phyloP scores from a whole-genome alignment of 1,284 basidiomycete genomes.

The Sphaerobolus stellatus region DNA sequence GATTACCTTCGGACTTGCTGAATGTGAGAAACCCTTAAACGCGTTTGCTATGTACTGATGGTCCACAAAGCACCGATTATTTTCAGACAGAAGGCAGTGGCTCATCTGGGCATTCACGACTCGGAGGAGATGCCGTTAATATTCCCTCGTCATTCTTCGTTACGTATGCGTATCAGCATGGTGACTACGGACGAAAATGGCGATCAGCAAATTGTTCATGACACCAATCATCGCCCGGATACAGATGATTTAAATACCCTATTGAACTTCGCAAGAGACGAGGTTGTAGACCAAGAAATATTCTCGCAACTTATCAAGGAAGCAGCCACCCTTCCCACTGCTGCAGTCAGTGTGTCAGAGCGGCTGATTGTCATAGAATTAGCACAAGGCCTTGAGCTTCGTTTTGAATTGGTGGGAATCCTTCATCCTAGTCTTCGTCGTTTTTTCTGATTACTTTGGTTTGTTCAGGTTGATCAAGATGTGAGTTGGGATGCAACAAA shows the following conservation, averaged over 20 bases:
- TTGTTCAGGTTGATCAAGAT: slow-evolving; percentile 33
- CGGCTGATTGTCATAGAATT: slow-evolving; percentile 71
- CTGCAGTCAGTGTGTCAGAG: slow-evolving; percentile 72
- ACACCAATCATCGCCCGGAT: slow-evolving; percentile 33
- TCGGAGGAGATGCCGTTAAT: slow-evolving; percentile 44
- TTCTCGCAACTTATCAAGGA: slow-evolving; percentile 70
- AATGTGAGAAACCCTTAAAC: slow-evolving; percentile 50
- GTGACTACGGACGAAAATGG: slow-evolving; percentile 36
- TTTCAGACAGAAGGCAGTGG: slow-evolving; percentile 65
- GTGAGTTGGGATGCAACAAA: slow-evolving; percentile 18
- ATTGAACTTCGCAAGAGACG: slow-evolving; percentile 60
- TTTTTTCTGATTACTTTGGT: slow-evolving; percentile 16
- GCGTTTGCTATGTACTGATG: slow-evolving; percentile 10
- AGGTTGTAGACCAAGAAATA: slow-evolving; percentile 75
- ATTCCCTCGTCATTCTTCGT: slow-evolving; percentile 61
- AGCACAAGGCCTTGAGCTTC: slow-evolving; percentile 63
- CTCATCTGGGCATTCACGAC: slow-evolving; percentile 56
- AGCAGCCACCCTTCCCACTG: slow-evolving; percentile 67
- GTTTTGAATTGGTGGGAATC: slow-evolving; percentile 61
- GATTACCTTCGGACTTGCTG: slow-evolving; percentile 74
- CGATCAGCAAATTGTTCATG: slow-evolving; percentile 35
- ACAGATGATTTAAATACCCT: slow-evolving; percentile 46
- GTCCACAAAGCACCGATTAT: slow-evolving; percentile 49
- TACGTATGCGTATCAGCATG: slow-evolving; percentile 59
- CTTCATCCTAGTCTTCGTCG: too few relatives aligned